Evolutionary conservation across 1,284 basidiomycete genomes (phyloP), one percentile per base, ranked within the genome.

Genomic region (Puccinia horiana): DNA sequence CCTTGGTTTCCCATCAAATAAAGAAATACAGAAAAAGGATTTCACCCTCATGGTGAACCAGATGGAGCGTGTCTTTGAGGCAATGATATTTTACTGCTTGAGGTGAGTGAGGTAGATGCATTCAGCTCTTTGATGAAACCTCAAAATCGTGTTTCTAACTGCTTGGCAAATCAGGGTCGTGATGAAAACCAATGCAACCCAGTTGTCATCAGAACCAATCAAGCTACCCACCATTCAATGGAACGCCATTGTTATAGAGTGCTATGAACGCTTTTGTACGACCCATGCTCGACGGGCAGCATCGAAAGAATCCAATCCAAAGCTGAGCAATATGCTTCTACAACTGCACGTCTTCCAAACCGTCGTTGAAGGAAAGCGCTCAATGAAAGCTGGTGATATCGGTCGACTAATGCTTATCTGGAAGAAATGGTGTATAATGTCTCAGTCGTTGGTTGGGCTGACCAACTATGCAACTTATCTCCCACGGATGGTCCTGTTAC

Each of bases 361-460:
- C 11, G 54, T 76, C 6, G 32, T 58, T 76, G 74, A 76, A 42
- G 74, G 52, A 11, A 58, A 76, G n/a, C 44, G 40, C 32, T 47
- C 54, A 26, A 76, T 75, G 49, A 32, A 54, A 9, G 18, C 73
- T 56, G 52, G 73, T 20, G 73, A 75, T 40, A 37, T 75, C 32
- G 73, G 73, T 16, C 52, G 37, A 20, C 52, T 75, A 8, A 56
- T 75, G 18, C 23, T 56, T 14, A 56, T 75, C n/a, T 75, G 73
- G 73, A 75, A 75, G 56, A 56, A 56, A n/a, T 75, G 73, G 73
- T 49, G 29, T 35, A 29, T 76, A 11, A 37, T 76, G 54, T 49
- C 74, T 16, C 74, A 76, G 40, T 49, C 52, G 2, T 26, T 76
- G 18, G 42, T 26, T 3, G 56, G 40, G 14, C 16, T 76, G 14